Conservation (phyloP, 2,329 filamentous ascomycete genomes). For the Alternaria solani region DNA sequence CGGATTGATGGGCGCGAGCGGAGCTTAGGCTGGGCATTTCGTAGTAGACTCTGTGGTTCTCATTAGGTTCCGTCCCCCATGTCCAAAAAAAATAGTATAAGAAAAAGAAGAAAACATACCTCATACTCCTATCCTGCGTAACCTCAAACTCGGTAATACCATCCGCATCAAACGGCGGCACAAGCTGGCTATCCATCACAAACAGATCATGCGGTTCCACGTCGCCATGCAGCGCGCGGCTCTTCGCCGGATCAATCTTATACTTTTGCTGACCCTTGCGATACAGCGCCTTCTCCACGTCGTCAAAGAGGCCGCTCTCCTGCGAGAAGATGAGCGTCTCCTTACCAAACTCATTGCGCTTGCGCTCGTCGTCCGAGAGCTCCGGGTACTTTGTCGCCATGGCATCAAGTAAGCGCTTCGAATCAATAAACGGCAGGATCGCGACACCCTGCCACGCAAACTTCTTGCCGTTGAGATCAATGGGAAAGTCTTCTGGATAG, state of each 20-base stretch:
- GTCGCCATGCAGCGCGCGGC: constrained; percentile 79
- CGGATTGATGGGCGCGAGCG: constrained; percentile 83
- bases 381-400: constrained; percentile 84
- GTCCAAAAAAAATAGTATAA: not conserved
- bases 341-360: constrained; percentile 79
- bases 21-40: constrained; percentile 72
- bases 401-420: constrained; percentile 80
- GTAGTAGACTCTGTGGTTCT: constrained; percentile 74
- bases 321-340: constrained; percentile 88
- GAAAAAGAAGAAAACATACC: constrained; percentile 61
- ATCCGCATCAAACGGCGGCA: constrained; percentile 76
- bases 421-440: constrained; percentile 94
- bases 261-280: constrained; percentile 74
- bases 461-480: constrained; percentile 97
- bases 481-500: constrained; percentile 91
- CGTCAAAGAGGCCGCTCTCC: constrained; percentile 82
- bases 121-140: constrained; percentile 74
- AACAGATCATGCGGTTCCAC: constrained; percentile 85
- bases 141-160: constrained; percentile 40
- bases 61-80: too few species aligned
- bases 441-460: constrained; percentile 98
- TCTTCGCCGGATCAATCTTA: constrained; percentile 76
- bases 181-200: constrained; percentile 81
- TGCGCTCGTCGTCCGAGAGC: constrained; percentile 76
- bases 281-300: constrained; percentile 85